These are phyloP conservation scores for Talaromyces sp. DNA, from an alignment of 2,329 filamentous ascomycete species.

Conservation along the genomic window DNA sequence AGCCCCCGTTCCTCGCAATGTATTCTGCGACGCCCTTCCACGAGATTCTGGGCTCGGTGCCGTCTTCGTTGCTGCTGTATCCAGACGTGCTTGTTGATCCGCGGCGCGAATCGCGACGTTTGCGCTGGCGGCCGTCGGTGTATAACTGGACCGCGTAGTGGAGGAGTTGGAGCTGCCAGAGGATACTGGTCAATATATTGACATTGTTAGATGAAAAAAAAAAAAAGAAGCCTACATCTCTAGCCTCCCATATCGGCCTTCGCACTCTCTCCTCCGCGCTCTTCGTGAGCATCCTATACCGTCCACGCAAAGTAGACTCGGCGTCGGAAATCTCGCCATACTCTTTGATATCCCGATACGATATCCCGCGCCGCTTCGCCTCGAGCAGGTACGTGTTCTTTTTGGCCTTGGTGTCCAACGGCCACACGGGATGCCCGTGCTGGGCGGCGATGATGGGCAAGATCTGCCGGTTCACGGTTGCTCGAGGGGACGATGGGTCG, in stretches of 20 bases:
- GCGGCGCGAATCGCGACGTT: not conserved
- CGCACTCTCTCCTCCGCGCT: slow-evolving; percentile 40
- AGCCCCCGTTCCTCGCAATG: slow-evolving; percentile 49
- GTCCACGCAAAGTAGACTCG: slow-evolving; percentile 44
- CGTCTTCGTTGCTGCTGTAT: slow-evolving; percentile 6
- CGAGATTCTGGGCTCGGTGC: slow-evolving; percentile 29
- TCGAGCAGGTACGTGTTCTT: slow-evolving; percentile 38
- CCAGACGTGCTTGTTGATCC: not conserved
- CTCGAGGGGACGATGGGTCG: not conserved
- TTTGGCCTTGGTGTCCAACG: slow-evolving; percentile 13
- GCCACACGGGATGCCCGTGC: not conserved
- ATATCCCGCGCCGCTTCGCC: slow-evolving; percentile 37
- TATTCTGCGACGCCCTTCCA: slow-evolving; percentile 57
- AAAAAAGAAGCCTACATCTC: slow-evolving; percentile 34
- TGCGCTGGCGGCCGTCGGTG: not conserved
- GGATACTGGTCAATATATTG: no score
- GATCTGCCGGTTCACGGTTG: not conserved
- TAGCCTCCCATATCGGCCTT: slow-evolving; percentile 39
- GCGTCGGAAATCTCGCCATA: slow-evolving; percentile 37
- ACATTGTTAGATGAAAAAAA: not conserved
- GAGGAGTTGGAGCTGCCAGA: slow-evolving; percentile 33
- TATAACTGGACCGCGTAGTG: slow-evolving; percentile 30
- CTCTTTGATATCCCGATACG: slow-evolving; percentile 44
- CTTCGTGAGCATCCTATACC: slow-evolving; percentile 44
- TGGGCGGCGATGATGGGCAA: not conserved